phyloP scores from a whole-genome alignment of 345 rosid genomes.

The Eutrema japonicum region DNA sequence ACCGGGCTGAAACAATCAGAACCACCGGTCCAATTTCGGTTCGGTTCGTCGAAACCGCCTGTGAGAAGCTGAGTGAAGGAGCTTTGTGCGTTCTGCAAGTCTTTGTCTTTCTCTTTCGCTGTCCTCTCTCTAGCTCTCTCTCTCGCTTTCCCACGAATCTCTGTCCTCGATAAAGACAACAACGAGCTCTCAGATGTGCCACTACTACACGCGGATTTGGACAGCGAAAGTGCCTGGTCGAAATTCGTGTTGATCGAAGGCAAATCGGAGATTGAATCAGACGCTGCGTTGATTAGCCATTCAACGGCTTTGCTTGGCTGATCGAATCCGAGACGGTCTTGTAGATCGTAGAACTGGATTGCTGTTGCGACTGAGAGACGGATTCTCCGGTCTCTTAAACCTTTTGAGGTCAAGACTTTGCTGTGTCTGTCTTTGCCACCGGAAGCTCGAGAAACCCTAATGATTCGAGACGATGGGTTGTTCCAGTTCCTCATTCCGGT shows the following conservation, averaged over 20 bases:
- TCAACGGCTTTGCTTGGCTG: slow-evolving; percentile 98
- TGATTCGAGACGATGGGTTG: slow-evolving; percentile 78
- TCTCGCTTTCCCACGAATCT: slow-evolving; percentile 67
- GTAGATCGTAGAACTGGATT: slow-evolving; percentile 88
- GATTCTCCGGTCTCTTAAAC: slow-evolving; percentile 83
- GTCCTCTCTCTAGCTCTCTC: slow-evolving; percentile 86
- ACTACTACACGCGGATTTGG: slow-evolving; percentile 80
- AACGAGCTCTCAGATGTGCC: slow-evolving; percentile 88
- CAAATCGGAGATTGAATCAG: slow-evolving; percentile 81
- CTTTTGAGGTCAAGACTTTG: slow-evolving; percentile 92
- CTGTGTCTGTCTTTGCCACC: slow-evolving; percentile 98
- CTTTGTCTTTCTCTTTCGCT: slow-evolving; percentile 80
- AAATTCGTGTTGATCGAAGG: slow-evolving; percentile 66
- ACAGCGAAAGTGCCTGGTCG: slow-evolving; percentile 47
- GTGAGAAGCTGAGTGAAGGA: slow-evolving; percentile 89
- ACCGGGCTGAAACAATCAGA: slow-evolving; percentile 63
- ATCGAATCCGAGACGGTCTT: slow-evolving; percentile 88
- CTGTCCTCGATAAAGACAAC: slow-evolving; percentile 76
- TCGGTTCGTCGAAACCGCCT: slow-evolving; percentile 53
- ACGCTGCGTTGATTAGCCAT: slow-evolving; percentile 86
- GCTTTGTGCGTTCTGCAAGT: slow-evolving; percentile 49
- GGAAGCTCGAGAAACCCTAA: slow-evolving; percentile 93
- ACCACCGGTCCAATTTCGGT: slow-evolving; percentile 52
- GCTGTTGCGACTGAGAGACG: slow-evolving; percentile 88
- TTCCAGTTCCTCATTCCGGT: slow-evolving; percentile 50